Conservation (phyloP, 345 rosid species). For the Salix suchowensis region DNA sequence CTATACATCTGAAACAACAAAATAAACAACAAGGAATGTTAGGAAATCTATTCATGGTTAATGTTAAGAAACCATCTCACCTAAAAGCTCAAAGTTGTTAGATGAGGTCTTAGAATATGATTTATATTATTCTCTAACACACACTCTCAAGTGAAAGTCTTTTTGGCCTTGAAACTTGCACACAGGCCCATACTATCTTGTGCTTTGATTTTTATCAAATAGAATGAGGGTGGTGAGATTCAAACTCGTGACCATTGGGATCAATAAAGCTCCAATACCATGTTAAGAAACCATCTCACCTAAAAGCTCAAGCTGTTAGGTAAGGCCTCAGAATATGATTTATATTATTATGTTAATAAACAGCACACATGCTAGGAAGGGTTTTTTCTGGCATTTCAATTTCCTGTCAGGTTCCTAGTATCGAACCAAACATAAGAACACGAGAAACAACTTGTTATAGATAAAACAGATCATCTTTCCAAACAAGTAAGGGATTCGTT, state of each 20-base stretch:
- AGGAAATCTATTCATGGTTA: neutral
- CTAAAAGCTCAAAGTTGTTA: too few species aligned
- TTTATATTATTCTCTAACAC: too few species aligned
- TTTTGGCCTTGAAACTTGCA: too few species aligned
- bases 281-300: too few species aligned
- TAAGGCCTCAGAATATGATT: too few species aligned
- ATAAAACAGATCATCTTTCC: neutral
- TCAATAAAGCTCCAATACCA: too few species aligned
- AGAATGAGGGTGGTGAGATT: too few species aligned
- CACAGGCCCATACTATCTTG: rapidly evolving
- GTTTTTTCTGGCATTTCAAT: neutral
- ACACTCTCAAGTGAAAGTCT: too few species aligned
- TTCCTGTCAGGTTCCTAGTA: neutral
- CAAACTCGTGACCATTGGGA: too few species aligned
- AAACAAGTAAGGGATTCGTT: neutral
- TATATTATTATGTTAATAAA: neutral
- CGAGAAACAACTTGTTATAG: neutral
- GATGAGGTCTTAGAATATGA: rapidly evolving
- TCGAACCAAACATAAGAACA: neutral
- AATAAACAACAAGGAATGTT: neutral
- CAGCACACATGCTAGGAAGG: neutral
- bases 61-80: too few species aligned
- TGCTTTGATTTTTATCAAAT: too few species aligned
- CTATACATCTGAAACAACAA: conserved; percentile 64
- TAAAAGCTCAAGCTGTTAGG: rapidly evolving